Evolutionary conservation across 1,284 basidiomycete species (phyloP), one percentile per base, ranked within the genome.

Genomic region (Bjerkandera adusta): DNA sequence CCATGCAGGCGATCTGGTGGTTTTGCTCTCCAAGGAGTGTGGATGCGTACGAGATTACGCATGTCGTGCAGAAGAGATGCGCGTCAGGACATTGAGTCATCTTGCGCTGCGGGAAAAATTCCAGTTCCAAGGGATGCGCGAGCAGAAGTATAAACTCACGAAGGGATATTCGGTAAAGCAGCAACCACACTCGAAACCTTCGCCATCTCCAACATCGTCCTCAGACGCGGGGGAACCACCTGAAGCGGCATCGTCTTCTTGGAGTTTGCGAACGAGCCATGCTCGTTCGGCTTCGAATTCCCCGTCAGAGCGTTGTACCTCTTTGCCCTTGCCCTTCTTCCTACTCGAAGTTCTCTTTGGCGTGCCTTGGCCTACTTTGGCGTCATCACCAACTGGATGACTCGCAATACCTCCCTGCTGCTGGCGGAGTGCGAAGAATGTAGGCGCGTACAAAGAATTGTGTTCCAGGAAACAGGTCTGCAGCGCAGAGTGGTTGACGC

Each of bases 51-150:
- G 57, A 41, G 8, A 61, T 66, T 47, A 75, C 67, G 58, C 79
- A 82, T 4, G 65, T 63, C 30, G 56, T 62, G 59, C 79, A 83
- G 63, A 81, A 83, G 3, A 70, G 59, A 63, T 69, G 68, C 0
- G 86, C 83, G 41, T 92, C 89, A 0, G 84, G 81, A 56, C 92
- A 94, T 65, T 93, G 88, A 2, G 89, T 73, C 81, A 92, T 86
- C 55, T 87, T 79, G 38, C 81, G 77, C 89, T 92, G 57, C 27
- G 13, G 32, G 8, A 56, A 24, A 47, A 54, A 46, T 34, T 34
- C 20, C 26, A 21, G 25, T 6, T 15, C 13, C 34, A 52, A 29
- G 51, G 41, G 3, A 42, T 45, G 24, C 24, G 15, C 42, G 36
- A 7, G 15, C 29, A 41, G 25, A 20, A 33, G 35, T 33, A 38